Conservation (phyloP, 208 protist species). For the Leishmania gerbilli region DNA sequence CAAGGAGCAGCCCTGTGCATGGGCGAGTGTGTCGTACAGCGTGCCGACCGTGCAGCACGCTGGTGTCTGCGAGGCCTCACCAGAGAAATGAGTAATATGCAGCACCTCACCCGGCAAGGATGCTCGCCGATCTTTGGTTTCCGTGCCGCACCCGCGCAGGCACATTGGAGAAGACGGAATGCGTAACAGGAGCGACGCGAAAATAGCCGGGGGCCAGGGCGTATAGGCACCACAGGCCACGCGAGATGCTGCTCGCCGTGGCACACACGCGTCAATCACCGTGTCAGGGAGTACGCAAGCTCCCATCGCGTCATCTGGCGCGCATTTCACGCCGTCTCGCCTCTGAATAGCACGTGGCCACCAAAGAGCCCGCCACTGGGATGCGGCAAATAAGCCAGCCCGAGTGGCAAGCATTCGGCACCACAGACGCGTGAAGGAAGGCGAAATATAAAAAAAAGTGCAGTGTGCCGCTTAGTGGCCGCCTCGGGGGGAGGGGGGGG, state of each 20-base stretch:
- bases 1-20: neutral
- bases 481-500: neutral
- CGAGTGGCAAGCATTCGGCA: neutral
- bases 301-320: neutral
- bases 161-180: constrained; percentile 2
- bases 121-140: neutral
- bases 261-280: constrained; percentile 14
- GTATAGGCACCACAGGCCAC: neutral
- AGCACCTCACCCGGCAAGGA: neutral
- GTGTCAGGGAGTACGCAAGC: constrained; percentile 8
- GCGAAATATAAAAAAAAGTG: too few species aligned
- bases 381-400: neutral
- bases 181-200: neutral
- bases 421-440: neutral
- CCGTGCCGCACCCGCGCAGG: neutral
- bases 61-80: neutral
- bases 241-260: neutral
- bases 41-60: neutral
- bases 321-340: neutral
- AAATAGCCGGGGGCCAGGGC: neutral
- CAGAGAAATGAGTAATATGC: neutral
- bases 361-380: neutral
- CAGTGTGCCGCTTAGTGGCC: neutral
- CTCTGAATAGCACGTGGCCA: neutral
- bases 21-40: neutral